phyloP scores from a whole-genome alignment of 1,284 basidiomycete genomes.

The Cystobasidiaceae sp. region DNA sequence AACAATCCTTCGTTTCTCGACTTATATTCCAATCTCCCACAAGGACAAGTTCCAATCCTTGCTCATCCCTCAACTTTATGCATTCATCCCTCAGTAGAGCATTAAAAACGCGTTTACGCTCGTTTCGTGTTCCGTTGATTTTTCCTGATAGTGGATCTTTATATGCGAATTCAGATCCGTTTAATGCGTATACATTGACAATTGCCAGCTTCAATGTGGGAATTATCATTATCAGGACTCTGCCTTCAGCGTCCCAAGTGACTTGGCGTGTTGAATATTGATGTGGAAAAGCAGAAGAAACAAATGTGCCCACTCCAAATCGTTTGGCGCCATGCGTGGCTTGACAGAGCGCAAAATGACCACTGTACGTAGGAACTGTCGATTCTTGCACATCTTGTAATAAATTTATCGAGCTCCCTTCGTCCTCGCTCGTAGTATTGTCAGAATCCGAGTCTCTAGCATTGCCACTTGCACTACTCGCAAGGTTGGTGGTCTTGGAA shows the following conservation, averaged over 20 bases:
- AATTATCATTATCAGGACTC: slow-evolving; percentile 30
- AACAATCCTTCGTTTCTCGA: slow-evolving; percentile 31
- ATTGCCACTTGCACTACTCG: slow-evolving; percentile 8
- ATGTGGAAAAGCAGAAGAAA: slow-evolving; percentile 12
- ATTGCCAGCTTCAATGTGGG: slow-evolving; percentile 7
- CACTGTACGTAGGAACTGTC: slow-evolving; percentile 23
- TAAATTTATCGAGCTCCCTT: no score
- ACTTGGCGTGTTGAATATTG: slow-evolving; percentile 26
- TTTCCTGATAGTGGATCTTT: slow-evolving; percentile 21
- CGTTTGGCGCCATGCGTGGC: slow-evolving; percentile 11
- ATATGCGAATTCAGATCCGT: slow-evolving; percentile 31
- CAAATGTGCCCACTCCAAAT: slow-evolving; percentile 32
- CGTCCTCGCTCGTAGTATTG: no score
- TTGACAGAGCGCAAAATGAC: slow-evolving; percentile 22
- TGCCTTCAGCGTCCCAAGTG: slow-evolving; percentile 34
- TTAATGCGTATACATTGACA: slow-evolving; percentile 32
- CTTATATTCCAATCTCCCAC: slow-evolving; percentile 37
- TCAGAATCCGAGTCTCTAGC: neutral
- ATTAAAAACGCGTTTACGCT: slow-evolving; percentile 37
- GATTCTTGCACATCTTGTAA: no score
- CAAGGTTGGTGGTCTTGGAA: no score
- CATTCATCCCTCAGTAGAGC: slow-evolving; percentile 30
- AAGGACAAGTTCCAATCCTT: slow-evolving; percentile 17
- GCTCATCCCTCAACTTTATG: slow-evolving; percentile 7
- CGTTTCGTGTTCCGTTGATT: slow-evolving; percentile 30